A percentile compares a stretch with the other conserved stretches of the same genome.
These are phyloP conservation scores for Phyllostachys edulis DNA, from an alignment of 176 grass and related monocot species.

Conservation along the genomic window DNA sequence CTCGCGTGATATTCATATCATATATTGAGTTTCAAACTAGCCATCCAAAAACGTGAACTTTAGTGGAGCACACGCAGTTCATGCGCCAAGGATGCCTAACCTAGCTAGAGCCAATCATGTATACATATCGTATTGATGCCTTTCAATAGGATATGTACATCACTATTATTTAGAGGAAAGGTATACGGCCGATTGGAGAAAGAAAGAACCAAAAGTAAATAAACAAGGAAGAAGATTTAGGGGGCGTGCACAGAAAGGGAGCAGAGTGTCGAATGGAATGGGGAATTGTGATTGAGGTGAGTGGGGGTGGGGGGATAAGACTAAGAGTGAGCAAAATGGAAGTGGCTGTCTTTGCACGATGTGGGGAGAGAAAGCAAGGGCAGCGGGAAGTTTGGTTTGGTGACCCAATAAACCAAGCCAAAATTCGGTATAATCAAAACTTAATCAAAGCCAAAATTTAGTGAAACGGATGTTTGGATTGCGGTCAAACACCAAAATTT, in stretches of 20 bases:
- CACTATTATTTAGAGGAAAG: neutral
- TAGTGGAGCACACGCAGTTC: neutral
- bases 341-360: slow-evolving; percentile 37
- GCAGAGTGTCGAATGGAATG: neutral
- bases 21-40: neutral
- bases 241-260: slow-evolving; percentile 36
- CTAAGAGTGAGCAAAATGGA: slow-evolving; percentile 17
- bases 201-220: neutral
- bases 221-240: neutral
- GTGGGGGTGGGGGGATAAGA: neutral
- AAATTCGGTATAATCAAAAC: no score
- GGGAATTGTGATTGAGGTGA: neutral
- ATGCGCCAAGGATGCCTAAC: neutral
- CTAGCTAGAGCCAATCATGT: neutral
- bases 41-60: neutral
- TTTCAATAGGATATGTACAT: neutral
- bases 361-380: slow-evolving; percentile 36
- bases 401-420: no score
- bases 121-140: neutral
- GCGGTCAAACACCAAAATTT: no score
- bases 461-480: no score
- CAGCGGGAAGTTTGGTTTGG: neutral
- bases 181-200: neutral
- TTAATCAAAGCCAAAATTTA: no score
- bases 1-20: neutral